Base-by-base conservation (phyloP, 169 alveolate genomes). In the Plasmodium gaboni region DNA sequence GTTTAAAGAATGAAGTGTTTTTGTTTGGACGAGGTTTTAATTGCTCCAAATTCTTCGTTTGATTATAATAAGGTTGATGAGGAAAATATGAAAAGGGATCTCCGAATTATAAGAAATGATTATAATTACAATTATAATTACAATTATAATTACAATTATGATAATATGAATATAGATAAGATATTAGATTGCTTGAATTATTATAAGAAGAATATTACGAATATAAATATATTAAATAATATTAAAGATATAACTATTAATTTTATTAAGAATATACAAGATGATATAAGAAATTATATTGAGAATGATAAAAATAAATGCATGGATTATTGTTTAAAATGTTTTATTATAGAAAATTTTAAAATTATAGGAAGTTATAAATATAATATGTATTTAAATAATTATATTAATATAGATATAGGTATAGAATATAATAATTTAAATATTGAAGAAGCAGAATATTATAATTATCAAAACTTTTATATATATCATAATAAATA, bases 361-460 rank as follows among this genome's bases (percentile, higher is more conserved):
- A 76, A 64, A 61, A 44, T 76, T 17, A 8, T 76, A 10, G 88
- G 88, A 3, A 76, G 88, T 4, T 76, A 28, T 67, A 63, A 76
- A 38, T 63, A 76, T 38, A 42, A 42, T 17, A 76, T 63, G 76
- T 61, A 46, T 32, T 19, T 76, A 10, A 76, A 76, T 48, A 76
- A 28, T 63, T 38, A 63, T 26, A 2, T 57, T 8, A 76, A 76
- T 53, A 44, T 76, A n/a, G 88, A 76, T 26, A 1, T 76, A 5
- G 74, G 88, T 0, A 42, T 76, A 13, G 88, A 76, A 63, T 76
- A 76, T 26, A 38, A 38, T 1, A 48, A n/a, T 61, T 50, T 76
- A 32, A n/a, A 76, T 48, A 63, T 42, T 0, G 28, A 63, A 12
- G 44, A 46, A 19, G 88, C 69, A 63, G 50, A 53, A 38, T 44